These are phyloP conservation scores for Mucor velutinosus DNA, from an alignment of 371 early-diverging fungal genomes.

Conservation along the genomic window DNA sequence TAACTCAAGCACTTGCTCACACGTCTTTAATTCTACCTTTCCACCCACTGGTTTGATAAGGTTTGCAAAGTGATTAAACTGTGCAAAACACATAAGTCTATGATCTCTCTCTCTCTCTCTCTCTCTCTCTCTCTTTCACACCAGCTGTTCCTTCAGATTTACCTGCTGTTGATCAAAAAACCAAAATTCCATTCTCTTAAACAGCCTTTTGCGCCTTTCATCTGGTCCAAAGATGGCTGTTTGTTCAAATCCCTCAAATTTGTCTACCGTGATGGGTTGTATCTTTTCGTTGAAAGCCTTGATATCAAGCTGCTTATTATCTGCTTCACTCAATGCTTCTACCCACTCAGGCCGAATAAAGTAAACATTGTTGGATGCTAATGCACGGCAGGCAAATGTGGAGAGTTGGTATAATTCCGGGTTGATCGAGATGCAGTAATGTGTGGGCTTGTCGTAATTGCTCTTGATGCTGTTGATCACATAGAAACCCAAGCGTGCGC, in stretches of 20 bases:
- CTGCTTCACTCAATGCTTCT: not conserved
- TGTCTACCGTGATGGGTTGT: not conserved
- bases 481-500: not conserved
- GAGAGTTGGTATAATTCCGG: not conserved
- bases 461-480: not conserved
- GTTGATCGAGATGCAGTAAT: not conserved
- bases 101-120: not conserved
- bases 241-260: not conserved
- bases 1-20: not conserved
- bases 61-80: not conserved
- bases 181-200: constrained; percentile 8
- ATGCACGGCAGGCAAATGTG: not conserved
- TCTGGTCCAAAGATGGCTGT: not conserved
- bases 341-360: not conserved
- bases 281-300: not conserved
- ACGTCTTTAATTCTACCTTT: not conserved
- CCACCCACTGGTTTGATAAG: not conserved
- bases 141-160: not conserved
- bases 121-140: not conserved
- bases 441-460: not conserved
- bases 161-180: constrained; percentile 9
- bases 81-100: not conserved
- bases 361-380: not conserved
- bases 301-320: not conserved
- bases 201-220: not conserved